Conservation (phyloP, 768 basidiomycete genomes). For the Leccinellum albellum region DNA sequence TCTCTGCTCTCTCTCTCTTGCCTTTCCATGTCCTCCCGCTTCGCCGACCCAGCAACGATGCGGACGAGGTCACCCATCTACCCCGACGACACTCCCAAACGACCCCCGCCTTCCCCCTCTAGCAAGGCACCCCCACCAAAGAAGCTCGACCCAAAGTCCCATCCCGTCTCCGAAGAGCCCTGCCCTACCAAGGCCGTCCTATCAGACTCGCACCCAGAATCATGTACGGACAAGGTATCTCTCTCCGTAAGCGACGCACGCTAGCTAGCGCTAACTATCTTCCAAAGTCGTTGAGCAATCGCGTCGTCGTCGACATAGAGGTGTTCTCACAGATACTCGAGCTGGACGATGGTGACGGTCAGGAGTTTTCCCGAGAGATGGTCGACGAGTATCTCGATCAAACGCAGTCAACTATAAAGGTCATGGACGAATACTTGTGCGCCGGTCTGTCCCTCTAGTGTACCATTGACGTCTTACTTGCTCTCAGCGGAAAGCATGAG, state of each 20-base stretch:
- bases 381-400: conserved; percentile 79
- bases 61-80: conserved; percentile 30
- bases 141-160: conserved; percentile 31
- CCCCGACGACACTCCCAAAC: conserved; percentile 27
- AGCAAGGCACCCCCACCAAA: conserved; percentile 28
- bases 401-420: conserved; percentile 65
- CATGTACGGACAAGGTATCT: conserved; percentile 30
- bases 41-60: conserved; percentile 25
- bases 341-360: conserved; percentile 79
- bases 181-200: conserved; percentile 2
- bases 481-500: conserved; percentile 50
- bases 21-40: conserved; percentile 26
- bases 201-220: conserved; percentile 15
- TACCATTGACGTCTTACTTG: conserved; percentile 13
- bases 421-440: conserved; percentile 80
- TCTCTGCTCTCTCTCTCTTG: not conserved
- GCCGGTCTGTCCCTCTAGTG: conserved; percentile 33
- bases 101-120: conserved; percentile 32
- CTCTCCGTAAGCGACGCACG: not conserved
- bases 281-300: conserved; percentile 10
- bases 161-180: conserved; percentile 29
- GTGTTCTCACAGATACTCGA: conserved; percentile 86
- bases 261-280: conserved; percentile 7
- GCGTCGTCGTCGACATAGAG: conserved; percentile 67
- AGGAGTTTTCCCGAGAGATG: conserved; percentile 78